Evolutionary conservation across 768 basidiomycete genomes (phyloP), one percentile per base, ranked within the genome.

Genomic region (Auriculariales sp.): DNA sequence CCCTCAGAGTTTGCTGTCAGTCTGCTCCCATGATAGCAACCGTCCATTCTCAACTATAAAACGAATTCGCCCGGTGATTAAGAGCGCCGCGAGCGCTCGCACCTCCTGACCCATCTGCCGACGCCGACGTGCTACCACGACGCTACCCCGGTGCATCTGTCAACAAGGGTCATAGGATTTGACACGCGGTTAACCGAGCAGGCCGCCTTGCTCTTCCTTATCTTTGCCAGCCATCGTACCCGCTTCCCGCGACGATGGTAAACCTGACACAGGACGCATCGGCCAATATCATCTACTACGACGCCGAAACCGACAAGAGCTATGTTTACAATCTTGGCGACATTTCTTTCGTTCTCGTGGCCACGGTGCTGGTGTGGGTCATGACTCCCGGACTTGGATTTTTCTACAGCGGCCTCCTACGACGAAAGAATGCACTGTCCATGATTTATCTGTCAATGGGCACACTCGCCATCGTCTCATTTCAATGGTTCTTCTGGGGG

Each of bases 401-500:
- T 32, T 54, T 52, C 3, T 67, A 65, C 50, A 62, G 63, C 27
- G 69, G 62, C 55, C 60, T 70, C 27, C 64, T 67, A 4, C 57
- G 70, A 27, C 57, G 68, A 32, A 71, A 71, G 54, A 69, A 69
- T 52, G 66, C 69, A 4, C 59, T 71, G 17, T 60, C 60, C 22
- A 53, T 65, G 36, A 53, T 64, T 12, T 62, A 63, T 54, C 56
- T 64, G 39, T 55, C 59, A 11, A 55, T 29, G 67, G 66, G 28
- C 57, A 63, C 49, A 60, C 58, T 9, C 50, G 56, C 6, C 64
- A 22, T 63, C 62, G 0, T 55, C 54, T 79, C 86, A 62, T 81
- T 91, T 68, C 56, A 84, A 58, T 88, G 85, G 85, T 88, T 74
- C 61, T 71, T 80, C 64, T 82, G 81, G 79, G 81, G 81, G 62